Evolutionary conservation across 345 rosid species (phyloP).

Genomic region (Populus deltoides): DNA sequence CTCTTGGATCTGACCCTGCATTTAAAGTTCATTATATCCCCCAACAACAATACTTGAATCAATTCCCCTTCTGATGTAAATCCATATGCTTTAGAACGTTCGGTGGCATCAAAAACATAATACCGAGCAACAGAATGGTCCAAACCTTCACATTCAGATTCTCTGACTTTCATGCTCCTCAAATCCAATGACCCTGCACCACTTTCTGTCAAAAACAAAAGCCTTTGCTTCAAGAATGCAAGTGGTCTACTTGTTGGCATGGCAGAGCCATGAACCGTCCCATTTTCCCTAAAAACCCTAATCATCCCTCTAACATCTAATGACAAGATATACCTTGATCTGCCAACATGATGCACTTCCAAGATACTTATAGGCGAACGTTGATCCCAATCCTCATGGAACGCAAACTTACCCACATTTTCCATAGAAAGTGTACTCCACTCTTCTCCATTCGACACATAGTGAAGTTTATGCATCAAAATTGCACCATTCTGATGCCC

Average conservation of each 20-base stretch:
- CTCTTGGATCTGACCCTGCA: conserved; percentile 87
- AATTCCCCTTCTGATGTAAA: conserved; percentile 77
- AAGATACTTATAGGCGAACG: conserved; percentile 50
- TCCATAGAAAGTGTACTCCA: conserved; percentile 55
- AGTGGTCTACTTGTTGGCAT: conserved; percentile 61
- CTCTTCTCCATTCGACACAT: conserved; percentile 62
- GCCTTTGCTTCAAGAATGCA: conserved; percentile 84
- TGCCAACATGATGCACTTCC: conserved; percentile 91
- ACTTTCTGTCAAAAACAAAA: conserved; percentile 78
- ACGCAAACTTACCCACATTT: conserved; percentile 45
- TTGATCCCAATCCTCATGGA: conserved; percentile 32
- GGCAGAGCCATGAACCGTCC: conserved; percentile 69
- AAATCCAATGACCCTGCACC: conserved; percentile 96
- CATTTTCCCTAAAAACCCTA: conserved; percentile 61
- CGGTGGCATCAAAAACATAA: conserved; percentile 71
- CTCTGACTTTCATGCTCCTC: conserved; percentile 81
- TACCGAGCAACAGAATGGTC: conserved; percentile 58
- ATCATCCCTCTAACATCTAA: conserved; percentile 62
- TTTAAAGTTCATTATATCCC: conserved; percentile 83
- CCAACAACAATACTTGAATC: conserved; percentile 70
- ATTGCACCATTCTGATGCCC: conserved; percentile 72
- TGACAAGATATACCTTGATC: conserved; percentile 65
- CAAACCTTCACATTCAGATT: conserved; percentile 82
- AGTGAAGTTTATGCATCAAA: conserved; percentile 64
- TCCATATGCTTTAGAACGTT: conserved; percentile 95